Conservation (phyloP, 176 grass and related monocot genomes). For the Urochloa ruziziensis region DNA sequence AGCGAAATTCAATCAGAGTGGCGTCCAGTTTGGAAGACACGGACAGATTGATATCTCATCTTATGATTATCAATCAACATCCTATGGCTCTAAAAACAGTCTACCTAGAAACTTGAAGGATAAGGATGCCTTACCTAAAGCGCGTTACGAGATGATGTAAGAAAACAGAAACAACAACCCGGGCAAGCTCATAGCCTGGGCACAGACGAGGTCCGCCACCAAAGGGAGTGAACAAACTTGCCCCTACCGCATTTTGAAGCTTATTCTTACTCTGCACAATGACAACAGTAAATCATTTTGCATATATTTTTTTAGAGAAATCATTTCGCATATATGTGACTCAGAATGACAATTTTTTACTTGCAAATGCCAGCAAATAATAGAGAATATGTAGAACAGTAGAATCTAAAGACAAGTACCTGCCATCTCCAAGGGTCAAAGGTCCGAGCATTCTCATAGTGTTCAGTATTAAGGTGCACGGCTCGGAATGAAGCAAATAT, state of each 20-base stretch:
- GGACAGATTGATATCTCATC: not conserved
- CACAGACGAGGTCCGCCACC: constrained; percentile 83
- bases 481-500: constrained; percentile 93
- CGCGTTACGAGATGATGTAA: constrained; percentile 78
- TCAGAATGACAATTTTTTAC: not conserved
- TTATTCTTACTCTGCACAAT: constrained; percentile 52
- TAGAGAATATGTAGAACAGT: not conserved
- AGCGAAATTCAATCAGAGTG: constrained; percentile 1
- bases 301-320: not conserved
- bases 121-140: constrained; percentile 58
- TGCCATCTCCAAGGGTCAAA: constrained; percentile 99
- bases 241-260: constrained; percentile 50
- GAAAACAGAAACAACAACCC: constrained; percentile 87
- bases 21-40: not conserved
- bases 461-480: constrained; percentile 72
- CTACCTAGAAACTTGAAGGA: not conserved
- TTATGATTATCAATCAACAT: not conserved
- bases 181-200: constrained; percentile 87
- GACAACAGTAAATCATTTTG: not conserved
- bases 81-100: not conserved
- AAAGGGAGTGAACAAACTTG: constrained; percentile 59
- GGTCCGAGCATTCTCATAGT: constrained; percentile 75
- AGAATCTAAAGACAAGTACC: constrained; percentile 20
- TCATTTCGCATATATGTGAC: not conserved
- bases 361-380: not conserved